A percentile compares a stretch with the other conserved stretches of the same genome.
Conservation (phyloP, 2,329 filamentous ascomycete species). For the Alternaria triticina region DNA sequence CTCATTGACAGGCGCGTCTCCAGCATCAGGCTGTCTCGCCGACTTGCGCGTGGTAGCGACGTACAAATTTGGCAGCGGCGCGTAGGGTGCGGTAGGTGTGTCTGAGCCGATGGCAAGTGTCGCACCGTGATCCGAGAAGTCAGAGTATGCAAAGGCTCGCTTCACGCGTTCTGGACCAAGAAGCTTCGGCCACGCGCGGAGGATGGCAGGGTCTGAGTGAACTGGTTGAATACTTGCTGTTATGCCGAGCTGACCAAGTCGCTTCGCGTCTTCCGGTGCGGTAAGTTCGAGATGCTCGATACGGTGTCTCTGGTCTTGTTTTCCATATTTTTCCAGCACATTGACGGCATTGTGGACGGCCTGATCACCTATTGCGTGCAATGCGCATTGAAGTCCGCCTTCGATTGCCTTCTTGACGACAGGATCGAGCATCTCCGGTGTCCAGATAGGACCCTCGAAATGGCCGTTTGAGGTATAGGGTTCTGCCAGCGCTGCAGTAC, state of each 20-base stretch:
- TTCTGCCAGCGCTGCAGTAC: conserved; percentile 66
- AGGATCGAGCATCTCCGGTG: conserved; percentile 57
- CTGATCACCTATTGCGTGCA: conserved; percentile 70
- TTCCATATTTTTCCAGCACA: conserved; percentile 54
- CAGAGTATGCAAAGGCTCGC: conserved; percentile 68
- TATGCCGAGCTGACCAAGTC: conserved; percentile 66
- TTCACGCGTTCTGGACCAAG: conserved; percentile 61
- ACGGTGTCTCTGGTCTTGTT: conserved; percentile 61
- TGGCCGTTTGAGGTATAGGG: conserved; percentile 61
- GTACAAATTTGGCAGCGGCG: conserved; percentile 63
- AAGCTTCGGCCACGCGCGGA: conserved; percentile 66
- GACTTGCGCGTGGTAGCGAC: conserved; percentile 65
- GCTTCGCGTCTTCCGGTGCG: conserved; percentile 59
- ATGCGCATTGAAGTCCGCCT: conserved; percentile 64
- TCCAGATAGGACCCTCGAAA: conserved; percentile 62
- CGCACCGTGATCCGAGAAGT: conserved; percentile 63
- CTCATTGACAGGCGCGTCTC: conserved; percentile 56
- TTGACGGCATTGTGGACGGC: conserved; percentile 66
- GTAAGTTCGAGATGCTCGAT: conserved; percentile 71
- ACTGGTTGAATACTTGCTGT: conserved; percentile 94
- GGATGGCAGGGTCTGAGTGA: conserved; percentile 77
- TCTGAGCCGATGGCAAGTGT: conserved; percentile 65
- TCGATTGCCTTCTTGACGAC: conserved; percentile 62
- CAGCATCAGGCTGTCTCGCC: conserved; percentile 55
- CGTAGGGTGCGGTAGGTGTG: conserved; percentile 64